Conservation (phyloP, 495 filamentous ascomycete species). For the Cudoniella acicularis region DNA sequence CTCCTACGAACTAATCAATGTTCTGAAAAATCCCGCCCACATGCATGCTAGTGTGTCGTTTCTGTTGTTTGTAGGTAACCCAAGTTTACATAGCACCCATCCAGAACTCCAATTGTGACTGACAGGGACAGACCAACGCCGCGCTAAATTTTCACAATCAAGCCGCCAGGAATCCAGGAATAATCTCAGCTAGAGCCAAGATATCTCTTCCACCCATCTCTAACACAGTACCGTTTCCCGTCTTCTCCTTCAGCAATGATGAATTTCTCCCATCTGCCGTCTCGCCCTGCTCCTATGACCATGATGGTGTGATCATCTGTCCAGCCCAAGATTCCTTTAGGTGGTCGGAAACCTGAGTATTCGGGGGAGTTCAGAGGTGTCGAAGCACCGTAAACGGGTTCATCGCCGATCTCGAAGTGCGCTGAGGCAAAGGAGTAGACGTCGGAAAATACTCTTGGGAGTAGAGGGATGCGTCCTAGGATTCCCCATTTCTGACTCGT, state of each 20-base stretch:
- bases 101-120: too few relatives aligned
- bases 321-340: conserved; percentile 79
- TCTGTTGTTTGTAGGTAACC: too few relatives aligned
- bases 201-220: conserved; percentile 83
- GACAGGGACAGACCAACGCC: too few relatives aligned
- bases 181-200: conserved; percentile 44
- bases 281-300: conserved; percentile 76
- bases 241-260: conserved; percentile 59
- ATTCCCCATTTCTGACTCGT: conserved; percentile 74
- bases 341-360: conserved; percentile 49
- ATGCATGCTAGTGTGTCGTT: too few relatives aligned
- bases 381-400: conserved; percentile 41
- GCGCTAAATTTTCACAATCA: conserved; percentile 13
- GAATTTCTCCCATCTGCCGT: conserved; percentile 84
- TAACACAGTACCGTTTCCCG: conserved; percentile 54
- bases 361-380: conserved; percentile 32
- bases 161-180: not conserved
- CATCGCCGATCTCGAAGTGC: conserved; percentile 77
- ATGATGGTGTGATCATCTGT: conserved; percentile 60
- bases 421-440: conserved; percentile 73
- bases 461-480: conserved; percentile 69
- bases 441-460: conserved; percentile 79
- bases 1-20: too few relatives aligned
- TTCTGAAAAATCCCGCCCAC: too few relatives aligned
- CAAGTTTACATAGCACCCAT: too few relatives aligned